Base-by-base conservation (phyloP, 2,329 filamentous ascomycete species). In the Xylariomycetidae sp. region DNA sequence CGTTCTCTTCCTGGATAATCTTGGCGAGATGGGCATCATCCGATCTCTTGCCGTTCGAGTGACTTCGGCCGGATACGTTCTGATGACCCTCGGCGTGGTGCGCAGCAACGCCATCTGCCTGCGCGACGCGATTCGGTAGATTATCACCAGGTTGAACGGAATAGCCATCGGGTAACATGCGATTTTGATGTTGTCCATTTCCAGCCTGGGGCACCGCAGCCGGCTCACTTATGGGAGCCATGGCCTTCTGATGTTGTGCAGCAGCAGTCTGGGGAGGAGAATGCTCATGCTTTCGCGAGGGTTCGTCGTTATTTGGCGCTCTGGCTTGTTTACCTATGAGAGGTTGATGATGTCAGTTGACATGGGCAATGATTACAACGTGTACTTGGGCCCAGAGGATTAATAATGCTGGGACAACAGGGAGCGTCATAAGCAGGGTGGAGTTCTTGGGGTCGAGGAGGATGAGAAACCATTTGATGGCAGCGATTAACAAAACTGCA, bases 1-100 rank as follows among this genome's bases (percentile, higher is more conserved):
- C 85, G 40, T 88, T 87, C 69, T 97, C 92, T 58, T 97, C 92
- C 36, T 88, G 87, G 2, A 98, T 80, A 25, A 97, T 81, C 52
- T 85, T 82, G 57, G 88, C 85, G 17, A 96, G 72, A 41, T 90
- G 85, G 26, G 77, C 72, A 4, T 86, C 82, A 41, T 72, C 71
- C 37, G 69, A 61, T 41, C 59, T 69, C 59, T 60, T 67, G 42
- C 42, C 58, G 53, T 59, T 75, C 22, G 50, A 44, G 38, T 61
- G 62, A 34, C 50, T 50, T n/a, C n/a, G n/a, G 30, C 51, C 39
- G 16, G 47, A 45, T 11, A 63, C 48, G 48, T 74, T 71, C 48
- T 87, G 81, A 42, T 76, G 69, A 25, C 77, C 74, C 40, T 77
- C 75, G 20, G 68, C 73, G 17, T 76, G 76, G 43, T 80, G 75